phyloP scores from a whole-genome alignment of 768 basidiomycete genomes.

The Termitomyces bulborhizus region DNA sequence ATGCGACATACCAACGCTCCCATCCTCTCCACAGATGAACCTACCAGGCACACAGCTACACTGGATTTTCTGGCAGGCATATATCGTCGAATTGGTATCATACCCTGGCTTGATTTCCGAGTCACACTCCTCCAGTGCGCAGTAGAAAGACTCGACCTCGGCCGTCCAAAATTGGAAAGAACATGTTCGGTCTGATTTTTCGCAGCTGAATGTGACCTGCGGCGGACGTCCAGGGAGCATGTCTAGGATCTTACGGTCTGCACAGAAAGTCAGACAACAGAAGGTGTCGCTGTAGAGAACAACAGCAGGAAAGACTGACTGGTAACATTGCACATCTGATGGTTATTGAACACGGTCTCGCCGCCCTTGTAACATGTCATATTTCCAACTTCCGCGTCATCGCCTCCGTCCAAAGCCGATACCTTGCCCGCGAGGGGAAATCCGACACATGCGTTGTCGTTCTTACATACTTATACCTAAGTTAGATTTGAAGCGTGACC shows the following conservation, averaged over 20 bases:
- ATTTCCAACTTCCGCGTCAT: conserved; percentile 34
- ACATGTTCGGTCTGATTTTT: conserved; percentile 55
- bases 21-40: conserved; percentile 94
- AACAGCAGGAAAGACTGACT: conserved; percentile 50
- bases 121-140: conserved; percentile 69
- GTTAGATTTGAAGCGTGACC: neutral
- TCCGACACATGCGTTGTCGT: conserved; percentile 4
- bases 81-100: conserved; percentile 66
- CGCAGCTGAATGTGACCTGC: conserved; percentile 95
- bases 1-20: conserved; percentile 73
- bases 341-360: conserved; percentile 88
- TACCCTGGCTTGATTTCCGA: conserved; percentile 43
- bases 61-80: conserved; percentile 77
- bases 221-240: conserved; percentile 85
- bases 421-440: conserved; percentile 35
- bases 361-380: conserved; percentile 97
- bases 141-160: conserved; percentile 93
- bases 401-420: conserved; percentile 30
- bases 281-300: neutral
- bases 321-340: conserved; percentile 98
- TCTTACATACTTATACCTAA: conserved; percentile 6
- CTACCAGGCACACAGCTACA: conserved; percentile 92
- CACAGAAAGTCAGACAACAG: neutral
- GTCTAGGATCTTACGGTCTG: conserved; percentile 93
- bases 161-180: conserved; percentile 99